phyloP scores from a whole-genome alignment of 108 stramenopile species.

The Stephanodiscus minutulus region DNA sequence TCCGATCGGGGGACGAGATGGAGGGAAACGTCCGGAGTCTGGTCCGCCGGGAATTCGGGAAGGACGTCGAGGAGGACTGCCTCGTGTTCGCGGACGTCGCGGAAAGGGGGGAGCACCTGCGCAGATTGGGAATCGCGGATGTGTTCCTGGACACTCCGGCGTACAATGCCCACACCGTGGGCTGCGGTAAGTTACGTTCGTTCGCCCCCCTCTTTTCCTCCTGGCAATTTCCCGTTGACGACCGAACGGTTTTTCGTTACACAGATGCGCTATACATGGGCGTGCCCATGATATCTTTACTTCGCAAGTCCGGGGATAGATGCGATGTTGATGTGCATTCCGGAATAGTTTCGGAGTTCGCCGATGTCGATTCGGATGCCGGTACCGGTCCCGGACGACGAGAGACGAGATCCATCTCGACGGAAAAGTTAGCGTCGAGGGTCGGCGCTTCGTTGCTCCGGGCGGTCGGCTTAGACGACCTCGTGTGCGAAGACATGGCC shows the following conservation, averaged over 20 bases:
- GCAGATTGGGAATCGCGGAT: conserved; percentile 73
- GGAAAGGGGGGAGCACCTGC: conserved; percentile 76
- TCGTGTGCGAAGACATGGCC: conserved; percentile 50
- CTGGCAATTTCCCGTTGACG: neutral
- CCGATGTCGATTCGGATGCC: neutral
- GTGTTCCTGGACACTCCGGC: conserved; percentile 86
- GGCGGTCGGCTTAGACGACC: conserved; percentile 57
- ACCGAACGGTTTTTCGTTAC: neutral
- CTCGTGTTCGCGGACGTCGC: conserved; percentile 73
- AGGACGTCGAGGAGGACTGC: conserved; percentile 50
- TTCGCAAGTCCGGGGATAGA: conserved; percentile 15
- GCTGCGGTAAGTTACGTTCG: conserved; percentile 67
- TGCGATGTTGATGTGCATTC: neutral
- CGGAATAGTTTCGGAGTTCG: neutral
- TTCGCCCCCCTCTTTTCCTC: neutral
- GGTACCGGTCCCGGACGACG: neutral
- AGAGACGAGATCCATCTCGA: conserved; percentile 29
- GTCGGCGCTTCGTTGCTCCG: conserved; percentile 75
- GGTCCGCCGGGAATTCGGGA: conserved; percentile 49
- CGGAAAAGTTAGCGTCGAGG: conserved; percentile 79
- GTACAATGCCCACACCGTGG: conserved; percentile 88
- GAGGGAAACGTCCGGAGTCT: conserved; percentile 67
- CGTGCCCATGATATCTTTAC: conserved; percentile 78
- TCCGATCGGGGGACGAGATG: conserved; percentile 74
- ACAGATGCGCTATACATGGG: conserved; percentile 54